Base-by-base conservation (phyloP, 306 rosid genomes). In the Trifolium fragiferum region DNA sequence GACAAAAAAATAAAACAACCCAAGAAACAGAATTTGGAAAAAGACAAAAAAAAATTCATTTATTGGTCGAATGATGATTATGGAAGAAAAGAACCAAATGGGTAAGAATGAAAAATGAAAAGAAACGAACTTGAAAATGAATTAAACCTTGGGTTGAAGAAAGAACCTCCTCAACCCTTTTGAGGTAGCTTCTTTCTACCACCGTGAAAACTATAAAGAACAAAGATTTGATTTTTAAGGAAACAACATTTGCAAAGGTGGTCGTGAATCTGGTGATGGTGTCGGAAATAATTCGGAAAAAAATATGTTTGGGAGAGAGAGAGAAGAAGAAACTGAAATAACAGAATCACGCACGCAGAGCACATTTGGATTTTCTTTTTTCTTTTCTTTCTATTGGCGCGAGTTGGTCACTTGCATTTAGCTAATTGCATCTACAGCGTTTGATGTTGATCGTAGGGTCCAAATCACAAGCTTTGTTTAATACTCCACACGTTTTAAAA, bases 71-170 rank as follows among this genome's bases (percentile, higher is more conserved):
- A 75, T 70, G 13, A 37, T 68, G 0, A 38, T 60, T 62, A 21
- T 20, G 68, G 10, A 51, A 44, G 55, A 76, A 69, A 41, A 43
- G 33, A 75, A 70, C 8, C 5, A 46, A 67, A 51, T n/a, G 23
- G 20, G 10, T 6, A 10, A 2, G 12, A 49, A 37, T 9, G 10
- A 14, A 74, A 38, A 49, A 51, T 20, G 41, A 4, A 16, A 1
- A 50, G 23, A 18, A 40, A 50, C 9, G 33, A 76, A 10, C 19
- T 73, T 69, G 74, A 77, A 49, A 59, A 66, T 37, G 66, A 67
- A 80, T 27, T 44, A 40, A 16, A 85, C 96, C 88, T 81, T 84
- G 79, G 82, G 49, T 80, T 75, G 83, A 78, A 74, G 80, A 67
- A 80, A 77, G 78, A 78, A 71, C 11, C 35, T 23, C 66, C 79